Percentiles rank a stretch among this genome's conserved stretches.
Conservation (phyloP, 352 stramenopile species). For the Pythium oligandrum region DNA sequence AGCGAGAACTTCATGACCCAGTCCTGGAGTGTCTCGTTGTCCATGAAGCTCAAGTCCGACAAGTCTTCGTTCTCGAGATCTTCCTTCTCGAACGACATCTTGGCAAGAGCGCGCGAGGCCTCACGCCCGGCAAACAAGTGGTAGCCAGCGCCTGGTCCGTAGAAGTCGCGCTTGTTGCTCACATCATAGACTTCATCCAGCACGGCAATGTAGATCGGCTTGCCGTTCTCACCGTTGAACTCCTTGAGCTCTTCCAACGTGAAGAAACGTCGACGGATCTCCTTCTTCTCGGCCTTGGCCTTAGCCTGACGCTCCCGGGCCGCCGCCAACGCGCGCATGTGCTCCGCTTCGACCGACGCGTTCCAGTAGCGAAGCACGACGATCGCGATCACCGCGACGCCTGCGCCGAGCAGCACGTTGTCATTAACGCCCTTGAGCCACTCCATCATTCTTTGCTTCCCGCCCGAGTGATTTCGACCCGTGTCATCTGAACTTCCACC, state of each 20-base stretch:
- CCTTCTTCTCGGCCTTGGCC: conserved; percentile 58
- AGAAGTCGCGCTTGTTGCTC: conserved; percentile 92
- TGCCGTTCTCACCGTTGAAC: conserved; percentile 90
- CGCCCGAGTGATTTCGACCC: no score
- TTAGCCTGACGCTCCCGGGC: conserved; percentile 60
- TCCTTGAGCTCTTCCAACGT: conserved; percentile 86
- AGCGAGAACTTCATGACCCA: conserved; percentile 96
- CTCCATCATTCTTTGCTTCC: conserved; percentile 18
- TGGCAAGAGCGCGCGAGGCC: conserved; percentile 91
- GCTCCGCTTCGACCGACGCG: conserved; percentile 49
- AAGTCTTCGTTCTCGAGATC: conserved; percentile 86
- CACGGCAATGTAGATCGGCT: conserved; percentile 95
- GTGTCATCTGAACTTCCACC: no score
- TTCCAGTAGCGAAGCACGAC: conserved; percentile 60
- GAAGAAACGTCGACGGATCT: conserved; percentile 87
- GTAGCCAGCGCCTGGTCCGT: conserved; percentile 95
- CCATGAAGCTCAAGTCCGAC: conserved; percentile 76
- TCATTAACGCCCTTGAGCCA: conserved; percentile 36
- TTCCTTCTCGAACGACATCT: conserved; percentile 95
- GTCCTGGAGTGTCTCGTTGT: conserved; percentile 84
- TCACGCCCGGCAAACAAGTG: conserved; percentile 95
- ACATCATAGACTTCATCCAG: conserved; percentile 97
- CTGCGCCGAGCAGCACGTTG: conserved; percentile 53
- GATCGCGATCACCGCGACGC: conserved; percentile 47
- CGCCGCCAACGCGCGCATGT: conserved; percentile 56